Conservation (phyloP, 1,284 basidiomycete species). For the Apiotrichum domesticum region DNA sequence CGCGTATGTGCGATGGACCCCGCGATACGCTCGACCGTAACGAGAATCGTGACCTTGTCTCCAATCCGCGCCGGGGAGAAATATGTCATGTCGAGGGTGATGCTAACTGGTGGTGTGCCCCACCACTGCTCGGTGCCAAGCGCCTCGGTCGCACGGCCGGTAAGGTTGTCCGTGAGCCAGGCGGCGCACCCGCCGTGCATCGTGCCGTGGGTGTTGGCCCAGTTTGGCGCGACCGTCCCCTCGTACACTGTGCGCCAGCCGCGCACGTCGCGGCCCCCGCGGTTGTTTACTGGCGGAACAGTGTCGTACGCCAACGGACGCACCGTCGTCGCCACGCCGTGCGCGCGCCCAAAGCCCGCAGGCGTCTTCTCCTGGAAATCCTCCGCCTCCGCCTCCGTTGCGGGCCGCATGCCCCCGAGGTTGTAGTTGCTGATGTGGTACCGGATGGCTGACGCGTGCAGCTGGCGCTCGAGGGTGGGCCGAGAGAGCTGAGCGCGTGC, state of each 20-base stretch:
- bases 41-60: conserved; percentile 3
- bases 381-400: not conserved
- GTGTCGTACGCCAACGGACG: not conserved
- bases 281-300: conserved; percentile 1
- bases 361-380: not conserved
- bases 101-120: conserved; percentile 2
- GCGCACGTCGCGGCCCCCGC: conserved; percentile 6
- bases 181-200: conserved; percentile 12
- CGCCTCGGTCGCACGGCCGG: conserved; percentile 2
- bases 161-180: conserved; percentile 12
- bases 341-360: not conserved
- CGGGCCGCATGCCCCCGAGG: not conserved
- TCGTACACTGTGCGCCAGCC: conserved; percentile 9
- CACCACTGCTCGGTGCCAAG: conserved; percentile 6
- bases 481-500: no score
- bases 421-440: not conserved
- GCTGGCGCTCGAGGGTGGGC: no score
- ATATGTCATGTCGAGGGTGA: conserved; percentile 14
- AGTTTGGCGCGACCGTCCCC: conserved; percentile 5
- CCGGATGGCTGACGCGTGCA: no score
- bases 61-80: conserved; percentile 5
- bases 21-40: conserved; percentile 10
- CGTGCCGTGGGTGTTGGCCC: conserved; percentile 7
- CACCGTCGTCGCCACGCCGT: conserved; percentile 3
- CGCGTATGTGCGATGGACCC: conserved; percentile 7